A percentile compares a stretch with the other conserved stretches of the same genome.
phyloP scores from a whole-genome alignment of 441 rosid species.

The Pelargonium australe region DNA sequence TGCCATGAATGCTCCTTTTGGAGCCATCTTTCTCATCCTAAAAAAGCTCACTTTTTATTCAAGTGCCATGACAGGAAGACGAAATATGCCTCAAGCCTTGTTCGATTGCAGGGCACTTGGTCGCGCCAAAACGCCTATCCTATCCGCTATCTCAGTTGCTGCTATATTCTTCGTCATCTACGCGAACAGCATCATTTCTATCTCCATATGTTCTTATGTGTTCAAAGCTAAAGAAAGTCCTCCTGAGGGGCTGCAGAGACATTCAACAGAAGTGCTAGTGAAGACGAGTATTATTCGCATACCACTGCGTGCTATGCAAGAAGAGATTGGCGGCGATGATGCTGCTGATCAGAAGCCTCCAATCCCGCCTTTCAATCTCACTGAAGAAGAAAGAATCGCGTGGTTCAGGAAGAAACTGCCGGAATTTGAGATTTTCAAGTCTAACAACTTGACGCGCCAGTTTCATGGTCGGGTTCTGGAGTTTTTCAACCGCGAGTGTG shows the following conservation, averaged over 20 bases:
- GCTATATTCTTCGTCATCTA: constrained; percentile 37
- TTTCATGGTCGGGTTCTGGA: constrained; percentile 45
- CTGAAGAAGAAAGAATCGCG: constrained; percentile 41
- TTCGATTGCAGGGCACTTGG: constrained; percentile 18
- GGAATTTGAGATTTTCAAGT: constrained; percentile 41
- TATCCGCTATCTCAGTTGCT: constrained; percentile 25
- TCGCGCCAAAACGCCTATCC: constrained; percentile 25
- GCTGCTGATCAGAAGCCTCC: constrained; percentile 19
- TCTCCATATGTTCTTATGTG: constrained; percentile 21
- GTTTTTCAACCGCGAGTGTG: constrained; percentile 43
- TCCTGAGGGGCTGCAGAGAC: constrained; percentile 18
- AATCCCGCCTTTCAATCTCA: constrained; percentile 37
- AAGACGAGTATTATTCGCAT: constrained; percentile 20
- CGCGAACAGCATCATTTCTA: constrained; percentile 26
- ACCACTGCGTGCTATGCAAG: constrained; percentile 24
- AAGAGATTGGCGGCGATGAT: constrained; percentile 16
- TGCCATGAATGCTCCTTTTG: neutral
- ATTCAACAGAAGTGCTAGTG: constrained; percentile 11
- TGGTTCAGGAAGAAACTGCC: constrained; percentile 42
- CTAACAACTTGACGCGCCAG: constrained; percentile 34
- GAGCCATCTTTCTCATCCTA: neutral
- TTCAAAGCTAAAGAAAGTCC: constrained; percentile 13
- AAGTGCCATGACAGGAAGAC: neutral
- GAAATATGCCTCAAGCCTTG: neutral
- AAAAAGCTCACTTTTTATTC: no score